Base-by-base conservation (phyloP, 2,329 filamentous ascomycete genomes). In the Aspergillus amoenus region DNA sequence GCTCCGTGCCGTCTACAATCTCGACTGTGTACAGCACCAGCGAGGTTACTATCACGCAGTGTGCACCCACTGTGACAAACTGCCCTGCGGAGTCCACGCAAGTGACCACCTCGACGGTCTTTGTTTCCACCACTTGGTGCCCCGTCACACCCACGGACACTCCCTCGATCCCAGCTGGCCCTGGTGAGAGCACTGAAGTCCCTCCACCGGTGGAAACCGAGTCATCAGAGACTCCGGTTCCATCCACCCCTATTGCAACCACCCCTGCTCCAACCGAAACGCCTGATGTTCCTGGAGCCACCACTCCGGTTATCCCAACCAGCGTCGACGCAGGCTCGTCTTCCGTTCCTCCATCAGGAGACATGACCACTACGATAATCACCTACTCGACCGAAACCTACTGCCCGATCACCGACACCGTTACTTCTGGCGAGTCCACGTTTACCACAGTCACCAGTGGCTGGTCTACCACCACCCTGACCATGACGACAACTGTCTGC, bases 111-210 rank as follows among this genome's bases (percentile, higher is more conserved):
- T 78, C 82, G 57, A 84, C 81, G 6, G 69, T 88, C 58, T 73
- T 84, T 46, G 66, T 85, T 48, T 82, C 81, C 50, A 87, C 85
- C 61, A 87, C 84, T 41, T 70, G 86, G 68, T 86, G 83, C 79
- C 84, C 77, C 37, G 71, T 75, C 32, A 75, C 73, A 8, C 64
- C 64, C 15, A 68, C 66, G 30, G 48, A 53, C 12, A 50, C 58
- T 18, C 41, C 47, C 37, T 21, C 37, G 8, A 22, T n/a, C 37
- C 44, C 45, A 37, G 34, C 53, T 41, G 34, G 39, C 7, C 45
- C 56, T 41, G 34, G 39, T 5, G 42, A 56, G 47, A 61, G 41
- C 46, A 47, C 56, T 21, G 51, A 55, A 12, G 46, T 58, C 32
- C 51, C 51, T 47, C 56, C 49, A 27, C 55, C 56, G n/a, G 56